Evolutionary conservation across 768 basidiomycete species (phyloP).

Genomic region (Lactifluus pinguis): DNA sequence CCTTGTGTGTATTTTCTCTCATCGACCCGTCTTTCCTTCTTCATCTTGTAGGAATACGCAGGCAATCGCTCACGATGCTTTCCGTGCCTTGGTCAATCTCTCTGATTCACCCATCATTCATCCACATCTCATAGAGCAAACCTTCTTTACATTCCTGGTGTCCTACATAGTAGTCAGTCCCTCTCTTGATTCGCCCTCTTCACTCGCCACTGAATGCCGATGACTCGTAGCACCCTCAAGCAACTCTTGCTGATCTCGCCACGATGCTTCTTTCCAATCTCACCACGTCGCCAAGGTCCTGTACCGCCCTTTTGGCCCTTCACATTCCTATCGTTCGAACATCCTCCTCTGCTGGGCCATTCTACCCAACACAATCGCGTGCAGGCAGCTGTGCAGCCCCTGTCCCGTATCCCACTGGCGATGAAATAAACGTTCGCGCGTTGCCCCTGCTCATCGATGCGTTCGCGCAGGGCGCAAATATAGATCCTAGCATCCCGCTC

Average conservation of each 20-base stretch:
- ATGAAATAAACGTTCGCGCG: conserved; percentile 46
- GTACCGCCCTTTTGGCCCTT: conserved; percentile 52
- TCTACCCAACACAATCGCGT: conserved; percentile 69
- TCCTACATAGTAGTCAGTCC: conserved; percentile 84
- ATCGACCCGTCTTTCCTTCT: not conserved
- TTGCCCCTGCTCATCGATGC: conserved; percentile 84
- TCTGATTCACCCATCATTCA: conserved; percentile 73
- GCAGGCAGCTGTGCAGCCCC: conserved; percentile 74
- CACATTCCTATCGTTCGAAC: conserved; percentile 55
- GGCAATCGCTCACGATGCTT: conserved; percentile 91
- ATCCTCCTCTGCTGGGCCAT: conserved; percentile 39
- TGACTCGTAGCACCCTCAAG: conserved; percentile 40
- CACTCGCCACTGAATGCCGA: not conserved
- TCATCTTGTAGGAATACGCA: conserved; percentile 25
- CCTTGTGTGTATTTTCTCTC: conserved; percentile 40
- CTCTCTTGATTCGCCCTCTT: not conserved
- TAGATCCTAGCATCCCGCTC: conserved; percentile 40
- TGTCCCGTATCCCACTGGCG: conserved; percentile 54
- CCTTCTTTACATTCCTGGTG: conserved; percentile 72
- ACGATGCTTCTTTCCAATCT: conserved; percentile 98
- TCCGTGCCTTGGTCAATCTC: conserved; percentile 88
- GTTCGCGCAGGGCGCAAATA: conserved; percentile 64
- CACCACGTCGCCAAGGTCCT: conserved; percentile 62
- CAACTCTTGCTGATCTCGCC: conserved; percentile 87
- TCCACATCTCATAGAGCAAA: conserved; percentile 53